Base-by-base conservation (phyloP, 2,329 filamentous ascomycete genomes). In the Aplosporella prunicola region DNA sequence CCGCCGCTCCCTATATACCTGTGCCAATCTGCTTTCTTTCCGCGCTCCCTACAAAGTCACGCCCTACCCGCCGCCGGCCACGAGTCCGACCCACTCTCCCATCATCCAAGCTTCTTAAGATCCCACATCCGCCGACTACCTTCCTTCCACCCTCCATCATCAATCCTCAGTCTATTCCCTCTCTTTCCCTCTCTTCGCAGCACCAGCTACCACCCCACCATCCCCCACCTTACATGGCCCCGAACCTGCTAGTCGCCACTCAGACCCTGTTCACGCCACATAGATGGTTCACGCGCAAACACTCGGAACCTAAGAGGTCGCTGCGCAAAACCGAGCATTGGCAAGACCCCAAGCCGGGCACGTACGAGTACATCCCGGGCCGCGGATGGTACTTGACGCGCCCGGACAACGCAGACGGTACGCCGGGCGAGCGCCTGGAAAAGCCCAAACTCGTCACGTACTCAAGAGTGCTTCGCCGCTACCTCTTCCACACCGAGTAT, bases 241-340 rank as follows among this genome's bases (percentile, higher is more conserved):
- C 67, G 43, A 71, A 71, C 47, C 61, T 69, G 32, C 66, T 68
- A 39, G 48, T 70, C 49, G 67, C 64, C 34, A 58, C 66, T n/a
- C 65, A 67, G 39, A 63, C 58, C 35, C 52, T 65, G 29, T 66
- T 68, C 51, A 63, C 61, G 37, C 67, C 67, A 5, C 53, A 58
- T 42, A 67, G 68, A 55, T 70, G 67, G 67, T 69, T 70, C 46
- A 9, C 32, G 24, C 57, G 51, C 14, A 52, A 55, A 25, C 54
- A 62, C 23, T 55, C 55, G 36, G 55, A 63, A 16, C n/a, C n/a
- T n/a, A n/a, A n/a, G n/a, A 58, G 58, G 17, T 51, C 61, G 2
- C 50, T 57, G 25, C 56, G 61, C 45, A 56, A 55, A 20, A 63
- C 63, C 31, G 67, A 71, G 47, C 63, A 67, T 45, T 70, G 67